Base-by-base conservation (phyloP, 1,139 yeast species). In the Saccharomyces hybrid region DNA sequence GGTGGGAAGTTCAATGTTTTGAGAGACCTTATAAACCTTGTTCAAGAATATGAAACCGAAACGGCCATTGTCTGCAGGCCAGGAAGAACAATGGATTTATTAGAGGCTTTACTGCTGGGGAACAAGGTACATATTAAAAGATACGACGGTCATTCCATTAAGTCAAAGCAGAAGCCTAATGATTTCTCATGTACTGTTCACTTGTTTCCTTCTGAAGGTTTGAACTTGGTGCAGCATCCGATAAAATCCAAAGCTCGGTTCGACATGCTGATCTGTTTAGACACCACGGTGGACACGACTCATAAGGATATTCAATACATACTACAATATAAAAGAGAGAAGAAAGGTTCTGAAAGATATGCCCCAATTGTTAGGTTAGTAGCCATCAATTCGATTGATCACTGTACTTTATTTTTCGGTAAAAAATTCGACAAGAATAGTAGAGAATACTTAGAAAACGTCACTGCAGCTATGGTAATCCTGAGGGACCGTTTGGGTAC, bases 1-100 rank as follows among this genome's bases (percentile, higher is more conserved):
- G 85, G 95, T 67, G 97, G 97, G 28, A 91, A 90, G 68, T 90
- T 90, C 71, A 78, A 78, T 56, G 88, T 85, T 1, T 71, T 89
- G 57, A 78, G 77, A 54, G 87, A 86, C 66, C 68, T 85, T 55
- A 66, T 84, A 47, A 69, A 72, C 5, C 61, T 76, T 19, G 63
- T 78, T 14, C 77, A 75, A 47, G 73, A 73, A 46, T 70, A 69
- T 31, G 65, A 69, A 47, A 65, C 79, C 38, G 72, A 81, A 52
- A 69, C 84, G 3, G 86, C 79, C 1, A 72, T 80, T 53, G 76
- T 77, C 31, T 79, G 80, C 29, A 74, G 82, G 55, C 75, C 83
- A 0, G 88, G 87, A 2, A 76, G 78, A 57, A 80, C 87, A 24
- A 75, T 88, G 63, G 97, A 91, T 69, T 76, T 91, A 61, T 72